Evolutionary conservation across 257 asterid genomes (phyloP).

Genomic region (Solanum sejunctum): DNA sequence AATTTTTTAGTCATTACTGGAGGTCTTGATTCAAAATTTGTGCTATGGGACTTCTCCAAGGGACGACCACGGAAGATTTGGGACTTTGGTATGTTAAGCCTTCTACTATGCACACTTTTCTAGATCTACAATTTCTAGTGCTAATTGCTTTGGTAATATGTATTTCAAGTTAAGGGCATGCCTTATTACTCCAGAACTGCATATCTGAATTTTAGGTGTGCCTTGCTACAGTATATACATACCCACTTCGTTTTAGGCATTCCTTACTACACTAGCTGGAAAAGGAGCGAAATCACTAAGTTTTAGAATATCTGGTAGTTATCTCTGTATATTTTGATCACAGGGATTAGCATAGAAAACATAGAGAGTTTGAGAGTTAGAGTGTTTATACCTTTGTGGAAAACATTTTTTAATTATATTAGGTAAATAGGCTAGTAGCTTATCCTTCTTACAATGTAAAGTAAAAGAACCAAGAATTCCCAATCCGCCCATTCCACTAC

Average conservation of each 20-base stretch:
- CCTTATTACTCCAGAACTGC: neutral
- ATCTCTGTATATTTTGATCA: neutral
- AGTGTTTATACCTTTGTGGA: neutral
- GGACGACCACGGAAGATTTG: slow-evolving; percentile 62
- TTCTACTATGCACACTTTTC: slow-evolving; percentile 1
- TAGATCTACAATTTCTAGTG: neutral
- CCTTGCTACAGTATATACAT: neutral
- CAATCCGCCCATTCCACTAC: neutral
- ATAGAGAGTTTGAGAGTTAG: neutral
- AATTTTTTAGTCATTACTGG: slow-evolving; percentile 68
- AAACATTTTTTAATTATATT: neutral
- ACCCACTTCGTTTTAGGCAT: neutral
- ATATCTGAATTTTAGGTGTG: neutral
- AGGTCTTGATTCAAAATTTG: slow-evolving; percentile 89
- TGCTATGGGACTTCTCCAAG: slow-evolving; percentile 89
- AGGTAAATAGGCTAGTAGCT: neutral
- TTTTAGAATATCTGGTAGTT: neutral
- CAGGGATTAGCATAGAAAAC: neutral
- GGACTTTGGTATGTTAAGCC: slow-evolving; percentile 59
- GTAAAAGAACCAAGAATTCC: neutral
- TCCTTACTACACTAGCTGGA: neutral
- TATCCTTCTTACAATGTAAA: neutral
- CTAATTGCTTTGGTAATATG: neutral
- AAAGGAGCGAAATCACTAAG: neutral
- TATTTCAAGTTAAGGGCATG: neutral